phyloP scores from a whole-genome alignment of 805 yeast species.

The Lachancea meyersii region DNA sequence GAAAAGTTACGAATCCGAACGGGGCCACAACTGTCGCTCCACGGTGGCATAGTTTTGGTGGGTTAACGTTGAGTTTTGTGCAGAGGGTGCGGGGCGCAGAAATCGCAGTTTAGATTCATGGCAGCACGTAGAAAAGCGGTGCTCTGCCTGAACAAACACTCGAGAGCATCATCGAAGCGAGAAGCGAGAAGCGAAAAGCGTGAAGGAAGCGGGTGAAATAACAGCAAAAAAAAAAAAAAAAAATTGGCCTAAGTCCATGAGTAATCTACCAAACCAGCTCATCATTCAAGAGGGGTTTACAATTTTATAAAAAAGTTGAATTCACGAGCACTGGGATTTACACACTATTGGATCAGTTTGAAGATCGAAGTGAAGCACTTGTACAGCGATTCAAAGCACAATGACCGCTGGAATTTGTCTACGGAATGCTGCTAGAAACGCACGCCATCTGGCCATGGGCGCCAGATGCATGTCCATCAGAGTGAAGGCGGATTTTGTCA shows the following conservation, averaged over 20 bases:
- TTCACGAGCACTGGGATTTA: not conserved
- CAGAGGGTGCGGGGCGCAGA: too few relatives aligned
- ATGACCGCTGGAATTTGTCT: not conserved
- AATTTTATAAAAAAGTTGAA: not conserved
- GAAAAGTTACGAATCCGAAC: too few relatives aligned
- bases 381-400: not conserved
- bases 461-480: constrained; percentile 1
- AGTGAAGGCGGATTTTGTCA: constrained; percentile 20
- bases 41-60: too few relatives aligned
- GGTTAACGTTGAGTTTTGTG: too few relatives aligned
- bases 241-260: not conserved
- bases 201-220: constrained; percentile 1
- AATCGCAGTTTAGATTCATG: too few relatives aligned
- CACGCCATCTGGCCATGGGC: not conserved
- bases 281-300: not conserved
- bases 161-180: not conserved
- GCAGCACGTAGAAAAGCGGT: not conserved
- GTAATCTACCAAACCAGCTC: not conserved
- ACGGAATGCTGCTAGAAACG: constrained; percentile 2
- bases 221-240: not conserved
- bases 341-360: too few relatives aligned
- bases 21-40: too few relatives aligned
- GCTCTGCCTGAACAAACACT: too few relatives aligned
- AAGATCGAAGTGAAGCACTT: not conserved
- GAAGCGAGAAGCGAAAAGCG: too few relatives aligned